Base-by-base conservation (phyloP, 352 stramenopile species). In the Phytophthora cactorum region DNA sequence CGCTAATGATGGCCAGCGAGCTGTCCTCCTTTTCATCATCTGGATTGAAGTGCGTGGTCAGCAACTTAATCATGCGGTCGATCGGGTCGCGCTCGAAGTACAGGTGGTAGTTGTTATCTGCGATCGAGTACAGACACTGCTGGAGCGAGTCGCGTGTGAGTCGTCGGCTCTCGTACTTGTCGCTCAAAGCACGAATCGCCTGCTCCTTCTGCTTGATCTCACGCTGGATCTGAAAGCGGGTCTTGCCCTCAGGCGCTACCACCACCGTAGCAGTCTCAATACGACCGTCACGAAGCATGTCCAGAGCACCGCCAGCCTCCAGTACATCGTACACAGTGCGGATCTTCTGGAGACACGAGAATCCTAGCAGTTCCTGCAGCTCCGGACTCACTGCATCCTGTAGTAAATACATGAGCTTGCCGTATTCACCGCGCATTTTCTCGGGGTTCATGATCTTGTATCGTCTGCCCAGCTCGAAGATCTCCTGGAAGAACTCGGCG, bases 391-490 rank as follows among this genome's bases (percentile, higher is more conserved):
- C 83, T 10, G 93, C 91, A 68, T 98, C 94, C 76, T 98, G 92
- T 46, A 98, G 65, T 27, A 98, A 63, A 67, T 97, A 98, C 75
- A 98, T 96, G 57, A 99, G 87, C 82, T 98, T 98, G 62, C 96
- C 96, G 73, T 99, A 99, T 65, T 98, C 95, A 44, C 91, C 92
- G 25, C 96, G 87, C 95, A 99, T 98, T 74, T 98, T 98, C 79
- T 99, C 96, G 5, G 97, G 97, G 81, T 99, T 99, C 94, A 98
- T 98, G 66, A 99, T 98, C 81, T 99, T 99, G 81, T 99, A 98
- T 36, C 97, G 86, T 43, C 97, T 80, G 9, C 90, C 95, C 15
- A 99, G 79, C 75, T 99, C 97, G 66, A 99, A 98, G 41, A 95
- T 81, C 52, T 93, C 86, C 47, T 94, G 91, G 58, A 97, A 98